Evolutionary conservation across 2,329 filamentous ascomycete genomes (phyloP).

Genomic region (Beauveria pseudobassiana): DNA sequence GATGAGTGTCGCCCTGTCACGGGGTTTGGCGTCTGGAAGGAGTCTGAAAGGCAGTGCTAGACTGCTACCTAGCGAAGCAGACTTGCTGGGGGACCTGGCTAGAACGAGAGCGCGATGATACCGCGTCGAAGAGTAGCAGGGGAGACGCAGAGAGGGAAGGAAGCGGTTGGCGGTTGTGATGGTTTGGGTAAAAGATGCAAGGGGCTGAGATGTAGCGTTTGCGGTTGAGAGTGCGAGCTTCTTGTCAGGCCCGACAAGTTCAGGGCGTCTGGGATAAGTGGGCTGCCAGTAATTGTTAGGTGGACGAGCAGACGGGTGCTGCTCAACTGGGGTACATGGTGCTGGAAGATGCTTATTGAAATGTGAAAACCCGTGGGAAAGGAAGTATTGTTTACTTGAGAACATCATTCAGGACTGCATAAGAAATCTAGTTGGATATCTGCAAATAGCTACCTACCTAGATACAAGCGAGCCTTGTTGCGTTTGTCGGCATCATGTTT

Average conservation of each 20-base stretch:
- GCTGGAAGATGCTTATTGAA: too few species aligned
- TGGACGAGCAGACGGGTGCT: too few species aligned
- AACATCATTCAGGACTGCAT: too few species aligned
- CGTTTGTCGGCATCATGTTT: neutral
- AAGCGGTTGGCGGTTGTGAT: neutral
- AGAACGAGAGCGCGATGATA: constrained; percentile 1
- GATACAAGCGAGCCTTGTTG: neutral
- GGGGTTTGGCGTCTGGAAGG: constrained; percentile 10
- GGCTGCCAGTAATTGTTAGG: constrained; percentile 2
- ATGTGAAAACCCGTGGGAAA: too few species aligned
- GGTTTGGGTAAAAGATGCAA: neutral
- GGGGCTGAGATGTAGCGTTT: constrained; percentile 1
- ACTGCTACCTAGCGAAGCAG: neutral
- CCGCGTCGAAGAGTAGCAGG: neutral
- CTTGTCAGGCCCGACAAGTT: neutral
- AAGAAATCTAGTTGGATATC: neutral
- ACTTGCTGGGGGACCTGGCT: constrained; percentile 4
- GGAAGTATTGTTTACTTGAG: too few species aligned
- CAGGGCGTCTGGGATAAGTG: constrained; percentile 8
- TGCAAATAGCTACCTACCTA: too few species aligned
- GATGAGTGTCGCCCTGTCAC: constrained; percentile 11
- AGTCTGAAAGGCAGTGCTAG: constrained; percentile 8
- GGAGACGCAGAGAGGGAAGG: neutral
- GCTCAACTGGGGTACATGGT: too few species aligned
- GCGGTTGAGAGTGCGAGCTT: constrained; percentile 1